These are phyloP conservation scores for Pulicaria dysenterica DNA, from an alignment of 129 eudicot species.

Conservation along the genomic window DNA sequence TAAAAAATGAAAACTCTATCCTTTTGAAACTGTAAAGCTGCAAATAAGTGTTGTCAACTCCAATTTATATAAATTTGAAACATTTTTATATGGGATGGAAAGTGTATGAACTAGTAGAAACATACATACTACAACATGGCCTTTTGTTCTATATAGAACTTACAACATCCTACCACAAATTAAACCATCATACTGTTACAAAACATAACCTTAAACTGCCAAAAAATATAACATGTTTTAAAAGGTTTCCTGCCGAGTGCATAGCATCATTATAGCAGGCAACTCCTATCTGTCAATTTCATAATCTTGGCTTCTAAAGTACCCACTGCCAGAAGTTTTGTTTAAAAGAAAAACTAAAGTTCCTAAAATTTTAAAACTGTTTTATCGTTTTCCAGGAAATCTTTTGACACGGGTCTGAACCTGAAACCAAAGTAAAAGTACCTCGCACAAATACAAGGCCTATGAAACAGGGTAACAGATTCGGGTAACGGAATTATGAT, in stretches of 20 bases:
- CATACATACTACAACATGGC: neutral
- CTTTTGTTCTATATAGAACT: neutral
- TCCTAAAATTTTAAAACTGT: neutral
- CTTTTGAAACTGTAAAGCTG: no score
- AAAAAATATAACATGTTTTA: neutral
- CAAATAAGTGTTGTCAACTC: neutral
- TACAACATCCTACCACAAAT: conserved; percentile 3
- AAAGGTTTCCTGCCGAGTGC: neutral
- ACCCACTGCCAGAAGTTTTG: conserved; percentile 15
- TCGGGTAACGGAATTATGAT: neutral
- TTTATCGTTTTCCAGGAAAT: neutral
- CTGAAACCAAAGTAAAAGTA: neutral
- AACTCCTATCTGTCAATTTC: neutral
- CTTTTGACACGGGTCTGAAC: neutral
- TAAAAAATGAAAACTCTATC: no score
- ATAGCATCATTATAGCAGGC: neutral
- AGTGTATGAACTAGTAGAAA: neutral
- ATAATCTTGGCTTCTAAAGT: neutral
- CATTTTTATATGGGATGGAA: neutral
- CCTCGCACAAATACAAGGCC: neutral
- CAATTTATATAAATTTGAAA: no score
- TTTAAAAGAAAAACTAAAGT: neutral
- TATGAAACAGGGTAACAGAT: neutral
- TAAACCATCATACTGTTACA: neutral
- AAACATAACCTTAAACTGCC: neutral